Conservation (phyloP, 306 rosid species). For the Quercus robur region DNA sequence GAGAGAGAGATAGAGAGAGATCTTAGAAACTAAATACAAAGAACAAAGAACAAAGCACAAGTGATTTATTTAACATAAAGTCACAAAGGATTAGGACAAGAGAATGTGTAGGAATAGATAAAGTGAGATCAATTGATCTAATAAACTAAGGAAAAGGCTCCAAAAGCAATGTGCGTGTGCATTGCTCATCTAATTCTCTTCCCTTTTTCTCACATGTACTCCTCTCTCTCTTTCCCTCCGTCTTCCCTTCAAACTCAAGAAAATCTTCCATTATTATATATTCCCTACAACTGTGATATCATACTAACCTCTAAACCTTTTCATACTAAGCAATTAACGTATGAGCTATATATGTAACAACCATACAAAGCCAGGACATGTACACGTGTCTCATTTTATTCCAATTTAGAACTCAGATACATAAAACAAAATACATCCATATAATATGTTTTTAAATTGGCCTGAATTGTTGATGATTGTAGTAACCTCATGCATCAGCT, state of each 20-base stretch:
- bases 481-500: no score
- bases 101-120: constrained; percentile 20
- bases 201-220: constrained; percentile 25
- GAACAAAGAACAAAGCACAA: constrained; percentile 32
- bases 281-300: neutral
- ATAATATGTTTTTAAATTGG: no score
- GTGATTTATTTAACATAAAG: constrained; percentile 39
- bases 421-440: no score
- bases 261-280: constrained; percentile 30
- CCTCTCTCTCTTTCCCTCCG: constrained; percentile 16
- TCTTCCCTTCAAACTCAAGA: constrained; percentile 63
- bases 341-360: neutral
- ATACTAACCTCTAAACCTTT: neutral
- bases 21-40: constrained; percentile 23
- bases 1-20: constrained; percentile 28
- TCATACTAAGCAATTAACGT: no score
- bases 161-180: constrained; percentile 20
- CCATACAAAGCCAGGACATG: no score
- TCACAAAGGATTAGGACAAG: constrained; percentile 32
- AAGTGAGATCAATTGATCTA: constrained; percentile 38
- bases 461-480: no score
- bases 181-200: constrained; percentile 9
- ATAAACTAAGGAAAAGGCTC: constrained; percentile 26
- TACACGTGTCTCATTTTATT: no score
- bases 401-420: no score